Conservation (phyloP, 1,284 basidiomycete species). For the Ceratobasidium sp. region DNA sequence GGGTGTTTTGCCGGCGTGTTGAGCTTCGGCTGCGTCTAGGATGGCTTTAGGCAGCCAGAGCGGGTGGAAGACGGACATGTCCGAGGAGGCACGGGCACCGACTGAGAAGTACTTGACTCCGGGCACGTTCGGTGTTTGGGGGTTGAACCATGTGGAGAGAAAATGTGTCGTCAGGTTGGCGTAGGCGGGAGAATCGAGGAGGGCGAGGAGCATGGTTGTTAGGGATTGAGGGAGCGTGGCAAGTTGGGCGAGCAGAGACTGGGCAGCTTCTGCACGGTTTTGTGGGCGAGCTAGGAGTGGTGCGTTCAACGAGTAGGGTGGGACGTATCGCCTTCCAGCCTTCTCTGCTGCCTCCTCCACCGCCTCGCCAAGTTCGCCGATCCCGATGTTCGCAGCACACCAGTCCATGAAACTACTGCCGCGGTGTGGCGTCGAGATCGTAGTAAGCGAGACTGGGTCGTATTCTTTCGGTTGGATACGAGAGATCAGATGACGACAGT, state of each 20-base stretch:
- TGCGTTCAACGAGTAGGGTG: conserved; percentile 64
- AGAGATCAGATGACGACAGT: conserved; percentile 91
- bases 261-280: neutral
- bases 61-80: conserved; percentile 90
- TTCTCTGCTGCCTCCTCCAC: conserved; percentile 52
- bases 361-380: conserved; percentile 69
- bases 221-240: conserved; percentile 82
- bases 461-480: conserved; percentile 89
- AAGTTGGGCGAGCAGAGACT: conserved; percentile 54
- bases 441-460: conserved; percentile 88
- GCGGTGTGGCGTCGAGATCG: conserved; percentile 93
- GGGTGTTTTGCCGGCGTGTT: conserved; percentile 16
- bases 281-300: conserved; percentile 61
- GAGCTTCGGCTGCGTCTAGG: conserved; percentile 81
- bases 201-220: conserved; percentile 88
- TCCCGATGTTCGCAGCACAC: conserved; percentile 92
- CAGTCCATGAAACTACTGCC: conserved; percentile 99
- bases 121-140: conserved; percentile 84
- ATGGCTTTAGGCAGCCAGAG: conserved; percentile 97
- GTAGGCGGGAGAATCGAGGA: conserved; percentile 97
- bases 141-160: conserved; percentile 91
- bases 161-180: conserved; percentile 93
- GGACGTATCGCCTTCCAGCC: conserved; percentile 46
- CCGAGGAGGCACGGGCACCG: conserved; percentile 77
- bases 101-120: conserved; percentile 93